Base-by-base conservation (phyloP, 805 yeast species). In the Zygosaccharomyces rouxii region DNA sequence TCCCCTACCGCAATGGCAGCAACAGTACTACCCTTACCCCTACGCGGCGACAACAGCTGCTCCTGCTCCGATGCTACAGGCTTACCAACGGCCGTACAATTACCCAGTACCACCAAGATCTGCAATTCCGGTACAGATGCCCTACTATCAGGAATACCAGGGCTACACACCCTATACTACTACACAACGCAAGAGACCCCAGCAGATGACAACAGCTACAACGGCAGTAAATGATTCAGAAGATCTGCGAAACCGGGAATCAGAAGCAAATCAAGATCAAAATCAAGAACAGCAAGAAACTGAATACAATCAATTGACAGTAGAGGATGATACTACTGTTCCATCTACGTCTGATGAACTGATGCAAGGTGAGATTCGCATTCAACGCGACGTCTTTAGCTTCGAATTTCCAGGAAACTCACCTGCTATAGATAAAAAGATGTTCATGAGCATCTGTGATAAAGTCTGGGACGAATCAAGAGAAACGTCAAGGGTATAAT, bases 361-460 rank as follows among this genome's bases (percentile, higher is more conserved):
- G 13, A 49, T 60, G 35, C 50, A 50, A 19, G 69, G 69, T 5
- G 68, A 63, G 28, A 51, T 65, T 6, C 52, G 60, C 26, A 53
- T 65, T 22, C 40, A 49, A 25, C 50, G 52, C n/a, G 58, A 62
- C 35, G 55, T 50, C 14, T 65, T 63, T 50, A 55, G 61, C 16
- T 65, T 62, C 43, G 62, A 64, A 18, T 57, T 64, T 43, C 55
- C 59, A 7, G 40, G 42, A 16, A 48, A 48, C 10, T 50, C 53
- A n/a, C 48, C 57, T 10, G 44, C 49, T 7, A 44, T 60, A 4
- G 66, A 65, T 49, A 63, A 63, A 50, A 65, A 60, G 44, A 58
- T 63, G 59, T 65, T 64, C 44, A 50, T 65, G 54, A 60, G 62
- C 44, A 62, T 64, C 16, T 65, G 69, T 49, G 63, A 60, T 47